A percentile compares a stretch with the other conserved stretches of the same genome.
Evolutionary conservation across 768 basidiomycete species (phyloP).

Genomic region (Hericium rajendrae): DNA sequence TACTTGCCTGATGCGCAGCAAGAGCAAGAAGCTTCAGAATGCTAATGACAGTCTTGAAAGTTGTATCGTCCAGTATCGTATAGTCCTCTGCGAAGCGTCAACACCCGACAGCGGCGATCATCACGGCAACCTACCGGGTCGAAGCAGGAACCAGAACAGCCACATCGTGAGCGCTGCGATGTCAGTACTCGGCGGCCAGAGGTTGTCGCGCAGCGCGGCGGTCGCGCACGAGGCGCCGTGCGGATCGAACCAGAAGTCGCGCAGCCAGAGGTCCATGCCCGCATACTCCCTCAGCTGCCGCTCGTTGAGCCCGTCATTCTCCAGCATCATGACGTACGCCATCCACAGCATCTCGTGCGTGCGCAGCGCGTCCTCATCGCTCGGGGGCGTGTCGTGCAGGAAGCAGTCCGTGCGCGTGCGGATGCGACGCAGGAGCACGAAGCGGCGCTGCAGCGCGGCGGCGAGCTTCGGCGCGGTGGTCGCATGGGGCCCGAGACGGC

Average conservation of each 20-base stretch:
- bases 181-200: slow-evolving; percentile 49
- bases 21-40: slow-evolving; percentile 55
- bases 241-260: slow-evolving; percentile 55
- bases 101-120: neutral
- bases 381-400: slow-evolving; percentile 12
- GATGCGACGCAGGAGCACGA: slow-evolving; percentile 45
- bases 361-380: slow-evolving; percentile 18
- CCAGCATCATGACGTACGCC: slow-evolving; percentile 70
- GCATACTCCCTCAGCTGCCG: slow-evolving; percentile 64
- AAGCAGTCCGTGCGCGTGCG: slow-evolving; percentile 33
- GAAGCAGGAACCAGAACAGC: slow-evolving; percentile 68
- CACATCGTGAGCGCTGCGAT: slow-evolving; percentile 60
- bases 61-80: slow-evolving; percentile 23
- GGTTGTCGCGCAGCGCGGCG: slow-evolving; percentile 29
- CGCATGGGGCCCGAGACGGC: slow-evolving; percentile 37
- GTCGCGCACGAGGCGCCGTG: slow-evolving; percentile 45
- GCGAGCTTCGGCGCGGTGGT: slow-evolving; percentile 38
- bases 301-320: slow-evolving; percentile 70
- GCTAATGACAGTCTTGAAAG: slow-evolving; percentile 36
- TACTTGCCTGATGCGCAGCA: slow-evolving; percentile 44
- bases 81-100: slow-evolving; percentile 36
- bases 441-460: slow-evolving; percentile 58
- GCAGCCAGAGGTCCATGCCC: slow-evolving; percentile 51
- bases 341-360: slow-evolving; percentile 50
- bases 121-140: slow-evolving; percentile 37